phyloP scores from a whole-genome alignment of 2,329 filamentous ascomycete genomes.

The Sporothrix brunneoviolacea region DNA sequence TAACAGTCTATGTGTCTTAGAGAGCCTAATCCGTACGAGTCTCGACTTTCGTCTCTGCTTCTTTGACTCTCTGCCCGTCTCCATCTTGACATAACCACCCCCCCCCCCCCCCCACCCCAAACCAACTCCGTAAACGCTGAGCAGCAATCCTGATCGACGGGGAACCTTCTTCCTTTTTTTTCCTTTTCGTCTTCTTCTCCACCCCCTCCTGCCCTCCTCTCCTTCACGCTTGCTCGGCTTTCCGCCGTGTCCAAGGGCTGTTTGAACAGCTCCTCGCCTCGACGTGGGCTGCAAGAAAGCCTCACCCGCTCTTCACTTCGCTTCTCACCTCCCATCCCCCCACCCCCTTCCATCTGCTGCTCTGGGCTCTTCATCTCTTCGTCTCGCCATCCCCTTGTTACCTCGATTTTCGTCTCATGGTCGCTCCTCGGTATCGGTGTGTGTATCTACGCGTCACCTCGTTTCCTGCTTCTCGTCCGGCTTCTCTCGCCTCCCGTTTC shows the following conservation, averaged over 20 bases:
- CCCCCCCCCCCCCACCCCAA: neutral
- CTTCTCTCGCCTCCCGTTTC: neutral
- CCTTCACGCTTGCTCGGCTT: neutral
- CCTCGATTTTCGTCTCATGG: constrained; percentile 7
- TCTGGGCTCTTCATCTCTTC: neutral
- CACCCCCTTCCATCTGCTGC: neutral
- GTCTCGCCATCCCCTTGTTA: neutral
- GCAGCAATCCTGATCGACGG: constrained; percentile 7
- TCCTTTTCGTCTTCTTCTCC: neutral
- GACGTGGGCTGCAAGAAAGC: neutral
- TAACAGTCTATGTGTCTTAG: no score
- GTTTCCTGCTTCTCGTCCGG: no score
- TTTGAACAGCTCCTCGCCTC: neutral
- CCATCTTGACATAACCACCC: constrained; percentile 1
- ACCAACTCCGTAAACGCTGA: neutral
- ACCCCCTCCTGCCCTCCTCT: constrained; percentile 1
- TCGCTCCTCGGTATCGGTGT: neutral
- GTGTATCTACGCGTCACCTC: neutral
- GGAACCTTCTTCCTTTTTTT: constrained; percentile 2
- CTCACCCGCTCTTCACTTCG: no score
- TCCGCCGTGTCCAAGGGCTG: constrained; percentile 1
- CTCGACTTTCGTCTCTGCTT: neutral
- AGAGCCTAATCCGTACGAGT: no score
- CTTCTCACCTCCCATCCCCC: neutral
- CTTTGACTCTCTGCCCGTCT: neutral